phyloP scores from a whole-genome alignment of 2,329 filamentous ascomycete species.

The Talaromyces islandicus region DNA sequence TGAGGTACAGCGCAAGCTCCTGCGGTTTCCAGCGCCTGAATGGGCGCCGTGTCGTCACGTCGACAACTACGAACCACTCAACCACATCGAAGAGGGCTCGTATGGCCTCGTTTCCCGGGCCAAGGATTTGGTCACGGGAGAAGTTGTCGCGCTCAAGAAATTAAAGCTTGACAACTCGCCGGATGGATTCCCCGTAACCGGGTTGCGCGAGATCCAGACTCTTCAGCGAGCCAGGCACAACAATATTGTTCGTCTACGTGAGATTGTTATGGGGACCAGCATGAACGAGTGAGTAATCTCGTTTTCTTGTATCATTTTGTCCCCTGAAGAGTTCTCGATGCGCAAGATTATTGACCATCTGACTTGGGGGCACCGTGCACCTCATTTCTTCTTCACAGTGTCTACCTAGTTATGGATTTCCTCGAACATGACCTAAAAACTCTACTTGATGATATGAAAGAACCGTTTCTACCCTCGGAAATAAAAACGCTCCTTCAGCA shows the following conservation, averaged over 20 bases:
- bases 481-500: conserved; percentile 85
- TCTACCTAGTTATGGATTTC: conserved; percentile 95
- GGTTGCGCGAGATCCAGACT: conserved; percentile 88
- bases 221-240: conserved; percentile 71
- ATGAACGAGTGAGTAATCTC: conserved; percentile 49
- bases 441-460: conserved; percentile 86
- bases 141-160: conserved; percentile 86
- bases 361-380: conserved; percentile 8
- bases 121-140: conserved; percentile 64
- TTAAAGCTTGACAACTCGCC: conserved; percentile 76
- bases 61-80: conserved; percentile 84
- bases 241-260: conserved; percentile 75
- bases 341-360: conserved; percentile 29
- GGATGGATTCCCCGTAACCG: conserved; percentile 88
- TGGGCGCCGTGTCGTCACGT: conserved; percentile 73
- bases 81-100: conserved; percentile 95
- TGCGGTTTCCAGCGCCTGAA: conserved; percentile 63
- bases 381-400: conserved; percentile 44
- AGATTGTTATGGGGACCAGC: conserved; percentile 72
- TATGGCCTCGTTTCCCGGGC: conserved; percentile 93
- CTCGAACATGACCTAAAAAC: conserved; percentile 94
- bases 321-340: conserved; percentile 33
- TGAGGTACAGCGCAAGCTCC: conserved; percentile 45
- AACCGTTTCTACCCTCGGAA: conserved; percentile 88
- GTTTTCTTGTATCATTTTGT: background rate